phyloP scores from a whole-genome alignment of 2,329 filamentous ascomycete species.

The Cladophialophora chaetospira region DNA sequence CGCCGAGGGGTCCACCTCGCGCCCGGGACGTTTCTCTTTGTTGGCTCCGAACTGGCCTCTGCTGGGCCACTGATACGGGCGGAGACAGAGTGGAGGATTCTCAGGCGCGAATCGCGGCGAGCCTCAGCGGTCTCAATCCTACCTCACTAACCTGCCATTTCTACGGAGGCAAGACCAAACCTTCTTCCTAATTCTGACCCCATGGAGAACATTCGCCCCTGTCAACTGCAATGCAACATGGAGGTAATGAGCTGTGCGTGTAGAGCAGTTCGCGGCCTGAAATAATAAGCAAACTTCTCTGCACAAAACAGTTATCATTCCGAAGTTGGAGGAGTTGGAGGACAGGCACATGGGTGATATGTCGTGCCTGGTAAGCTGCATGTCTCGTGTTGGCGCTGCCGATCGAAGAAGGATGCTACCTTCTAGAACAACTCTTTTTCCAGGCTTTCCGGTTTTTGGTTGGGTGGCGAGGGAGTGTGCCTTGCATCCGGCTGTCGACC shows the following conservation, averaged over 20 bases:
- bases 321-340: too few species aligned
- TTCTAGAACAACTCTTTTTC: constrained; percentile 28
- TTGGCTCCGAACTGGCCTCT: constrained; percentile 2
- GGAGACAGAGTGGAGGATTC: constrained; percentile 12
- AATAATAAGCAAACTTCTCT: background rate
- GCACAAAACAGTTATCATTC: too few species aligned
- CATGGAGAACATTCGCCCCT: background rate
- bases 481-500: constrained; percentile 22
- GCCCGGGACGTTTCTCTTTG: constrained; percentile 11
- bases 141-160: constrained; percentile 19
- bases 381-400: background rate
- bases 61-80: constrained; percentile 6
- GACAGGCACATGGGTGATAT: background rate
- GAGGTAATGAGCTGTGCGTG: background rate
- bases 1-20: constrained; percentile 3
- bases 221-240: constrained; percentile 20
- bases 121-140: constrained; percentile 18
- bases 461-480: constrained; percentile 20
- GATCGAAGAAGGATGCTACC: constrained; percentile 22
- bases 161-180: background rate
- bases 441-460: constrained; percentile 9
- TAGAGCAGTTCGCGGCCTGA: background rate
- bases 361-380: constrained; percentile 1
- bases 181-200: constrained; percentile 1
- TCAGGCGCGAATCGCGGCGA: constrained; percentile 1